A percentile compares a stretch with the other conserved stretches of the same genome.
Evolutionary conservation across 192 early-diverging fungal genomes (phyloP).

Genomic region (Coemansia sp.): DNA sequence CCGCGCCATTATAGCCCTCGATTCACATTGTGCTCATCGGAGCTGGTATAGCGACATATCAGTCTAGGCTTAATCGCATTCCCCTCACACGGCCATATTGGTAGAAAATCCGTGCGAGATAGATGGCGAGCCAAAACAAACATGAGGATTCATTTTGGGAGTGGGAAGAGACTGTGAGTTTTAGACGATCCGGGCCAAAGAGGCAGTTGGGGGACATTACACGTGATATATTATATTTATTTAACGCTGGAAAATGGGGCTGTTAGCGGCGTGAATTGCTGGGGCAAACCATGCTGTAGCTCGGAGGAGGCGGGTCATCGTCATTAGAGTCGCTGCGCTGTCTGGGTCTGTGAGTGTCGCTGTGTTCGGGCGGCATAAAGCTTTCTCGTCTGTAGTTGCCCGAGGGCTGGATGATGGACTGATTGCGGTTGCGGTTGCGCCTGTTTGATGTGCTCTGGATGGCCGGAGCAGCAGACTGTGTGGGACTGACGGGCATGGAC

Average conservation of each 20-base stretch:
- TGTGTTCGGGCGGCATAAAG: neutral
- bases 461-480: neutral
- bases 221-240: neutral
- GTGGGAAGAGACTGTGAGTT: neutral
- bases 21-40: slow-evolving; percentile 5
- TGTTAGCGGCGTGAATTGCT: neutral
- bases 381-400: neutral
- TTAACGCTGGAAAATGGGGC: neutral
- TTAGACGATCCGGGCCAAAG: neutral
- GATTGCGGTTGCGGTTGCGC: neutral
- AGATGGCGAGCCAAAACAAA: slow-evolving; percentile 8
- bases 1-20: slow-evolving; percentile 4
- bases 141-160: neutral
- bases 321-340: neutral
- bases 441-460: too few species aligned
- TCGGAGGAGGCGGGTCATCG: neutral
- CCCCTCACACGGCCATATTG: neutral
- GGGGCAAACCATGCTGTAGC: neutral
- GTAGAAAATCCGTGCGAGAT: slow-evolving; percentile 2
- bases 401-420: neutral
- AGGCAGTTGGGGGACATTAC: neutral
- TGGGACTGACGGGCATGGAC: neutral
- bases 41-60: neutral
- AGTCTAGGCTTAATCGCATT: slow-evolving; percentile 6
- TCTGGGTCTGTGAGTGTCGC: neutral